phyloP scores from a whole-genome alignment of 345 rosid genomes.

The Brassica napus region Da-Ae NC_063447.1:1023501-1024000 shows the following conservation, averaged over 20 bases:
- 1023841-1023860: no score
- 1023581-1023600: no score
- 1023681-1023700: no score
- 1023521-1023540: conserved; percentile 31
- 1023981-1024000: background rate
- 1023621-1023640: no score
- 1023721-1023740: no score
- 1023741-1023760: background rate
- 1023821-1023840: no score
- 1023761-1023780: background rate
- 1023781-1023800: background rate
- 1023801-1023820: background rate
- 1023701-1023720: no score
- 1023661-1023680: no score
- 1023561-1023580: background rate
- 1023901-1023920: background rate
- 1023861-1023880: background rate
- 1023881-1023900: background rate
- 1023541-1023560: conserved; percentile 8
- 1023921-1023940: background rate
- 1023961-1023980: background rate
- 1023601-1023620: no score
- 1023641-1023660: no score
- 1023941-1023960: background rate
- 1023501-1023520: conserved; percentile 36